These are phyloP conservation scores for Fusarium continuum DNA, from an alignment of 2,329 filamentous ascomycete genomes.

Conservation along the genomic window DNA sequence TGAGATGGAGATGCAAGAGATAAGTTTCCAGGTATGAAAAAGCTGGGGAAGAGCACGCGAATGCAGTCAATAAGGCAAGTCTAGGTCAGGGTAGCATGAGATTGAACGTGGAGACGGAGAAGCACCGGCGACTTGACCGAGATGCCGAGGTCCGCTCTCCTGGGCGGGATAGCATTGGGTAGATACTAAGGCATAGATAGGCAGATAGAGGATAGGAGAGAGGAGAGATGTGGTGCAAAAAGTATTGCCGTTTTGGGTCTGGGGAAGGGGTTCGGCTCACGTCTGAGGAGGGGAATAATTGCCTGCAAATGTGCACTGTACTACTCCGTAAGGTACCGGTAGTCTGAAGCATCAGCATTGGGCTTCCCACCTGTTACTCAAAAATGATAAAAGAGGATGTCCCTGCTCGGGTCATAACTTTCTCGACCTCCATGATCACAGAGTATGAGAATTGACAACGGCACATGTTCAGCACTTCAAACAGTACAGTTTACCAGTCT, in stretches of 20 bases:
- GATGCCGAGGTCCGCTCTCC: conserved; percentile 46
- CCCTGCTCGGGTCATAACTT: background rate
- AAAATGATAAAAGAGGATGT: background rate
- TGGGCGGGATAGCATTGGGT: conserved; percentile 16
- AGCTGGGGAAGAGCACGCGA: conserved; percentile 33
- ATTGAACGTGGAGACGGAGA: conserved; percentile 39
- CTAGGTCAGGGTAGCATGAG: conserved; percentile 13
- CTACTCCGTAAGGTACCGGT: background rate
- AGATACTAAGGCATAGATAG: too few relatives aligned
- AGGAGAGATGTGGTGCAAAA: conserved; percentile 8
- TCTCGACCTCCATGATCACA: background rate
- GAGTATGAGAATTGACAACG: background rate
- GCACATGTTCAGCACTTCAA: conserved; percentile 32
- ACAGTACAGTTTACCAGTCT: background rate
- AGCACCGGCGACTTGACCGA: conserved; percentile 35
- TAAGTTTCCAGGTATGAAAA: conserved; percentile 20
- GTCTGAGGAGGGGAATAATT: background rate
- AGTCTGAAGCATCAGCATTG: background rate
- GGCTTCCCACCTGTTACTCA: background rate
- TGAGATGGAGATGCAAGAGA: conserved; percentile 14
- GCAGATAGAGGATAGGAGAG: background rate
- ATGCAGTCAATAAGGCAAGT: conserved; percentile 26
- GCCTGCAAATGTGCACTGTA: too few relatives aligned
- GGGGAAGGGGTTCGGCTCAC: background rate
- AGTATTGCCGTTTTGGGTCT: conserved; percentile 22